Conservation (phyloP, 2,329 filamentous ascomycete genomes). For the Diaporthe helianthi region DNA sequence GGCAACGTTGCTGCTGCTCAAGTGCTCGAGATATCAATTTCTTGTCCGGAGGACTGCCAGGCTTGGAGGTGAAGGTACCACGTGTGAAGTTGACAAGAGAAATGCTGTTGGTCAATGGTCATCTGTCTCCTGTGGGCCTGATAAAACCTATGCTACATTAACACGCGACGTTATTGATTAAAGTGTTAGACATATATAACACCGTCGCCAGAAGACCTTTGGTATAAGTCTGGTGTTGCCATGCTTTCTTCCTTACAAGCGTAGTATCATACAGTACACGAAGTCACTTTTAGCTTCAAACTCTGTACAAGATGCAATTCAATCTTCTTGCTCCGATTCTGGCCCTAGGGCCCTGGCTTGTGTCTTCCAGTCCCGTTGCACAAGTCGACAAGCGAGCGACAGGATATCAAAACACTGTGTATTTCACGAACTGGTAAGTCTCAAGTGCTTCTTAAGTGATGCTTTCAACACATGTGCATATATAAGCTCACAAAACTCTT, state of each 20-base stretch:
- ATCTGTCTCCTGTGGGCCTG: background rate
- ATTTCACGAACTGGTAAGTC: slow-evolving; percentile 57
- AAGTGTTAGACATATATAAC: slow-evolving; percentile 12
- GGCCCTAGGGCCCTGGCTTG: background rate
- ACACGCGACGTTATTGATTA: slow-evolving; percentile 13
- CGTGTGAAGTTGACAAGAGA: slow-evolving; percentile 14
- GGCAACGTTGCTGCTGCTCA: slow-evolving; percentile 21
- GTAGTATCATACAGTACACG: background rate
- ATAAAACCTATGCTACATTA: slow-evolving; percentile 13
- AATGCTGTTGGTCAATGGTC: slow-evolving; percentile 14
- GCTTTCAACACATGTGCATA: background rate
- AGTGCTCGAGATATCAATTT: slow-evolving; percentile 1
- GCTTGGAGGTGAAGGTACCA: slow-evolving; percentile 2
- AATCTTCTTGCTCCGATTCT: background rate
- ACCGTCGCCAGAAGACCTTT: background rate
- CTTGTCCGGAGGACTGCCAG: background rate
- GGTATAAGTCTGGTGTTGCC: too few species aligned
- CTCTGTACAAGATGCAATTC: slow-evolving; percentile 11
- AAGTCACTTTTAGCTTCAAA: background rate
- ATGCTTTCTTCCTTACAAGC: background rate
- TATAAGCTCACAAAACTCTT: background rate
- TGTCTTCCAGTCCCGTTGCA: slow-evolving; percentile 11
- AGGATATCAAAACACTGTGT: slow-evolving; percentile 53
- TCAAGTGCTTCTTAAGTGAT: too few species aligned
- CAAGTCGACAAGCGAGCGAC: slow-evolving; percentile 29